Conservation (phyloP, 176 grass and related monocot species). For the Eremochloa ophiuroides region DNA sequence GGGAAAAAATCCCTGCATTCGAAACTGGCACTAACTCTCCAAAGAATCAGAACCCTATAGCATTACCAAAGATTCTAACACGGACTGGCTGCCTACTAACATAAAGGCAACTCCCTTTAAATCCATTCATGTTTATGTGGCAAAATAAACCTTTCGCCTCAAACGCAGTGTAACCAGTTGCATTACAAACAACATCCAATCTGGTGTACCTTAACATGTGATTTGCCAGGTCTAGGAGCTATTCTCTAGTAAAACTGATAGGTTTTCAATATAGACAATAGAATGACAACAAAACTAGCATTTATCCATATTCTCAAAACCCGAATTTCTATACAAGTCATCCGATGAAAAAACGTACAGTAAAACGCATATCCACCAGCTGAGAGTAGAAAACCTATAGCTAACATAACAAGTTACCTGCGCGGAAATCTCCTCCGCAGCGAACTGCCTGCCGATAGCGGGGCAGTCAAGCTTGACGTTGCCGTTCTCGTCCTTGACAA, state of each 20-base stretch:
- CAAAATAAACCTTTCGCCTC: neutral
- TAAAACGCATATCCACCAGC: neutral
- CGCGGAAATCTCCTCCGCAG: slow-evolving; percentile 91
- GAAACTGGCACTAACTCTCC: neutral
- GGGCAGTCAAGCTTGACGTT: slow-evolving; percentile 99
- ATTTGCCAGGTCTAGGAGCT: neutral
- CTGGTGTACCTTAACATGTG: neutral
- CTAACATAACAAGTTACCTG: slow-evolving; percentile 43
- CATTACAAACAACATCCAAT: neutral
- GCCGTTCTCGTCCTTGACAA: slow-evolving; percentile 83
- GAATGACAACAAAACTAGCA: neutral
- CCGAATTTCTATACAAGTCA: neutral
- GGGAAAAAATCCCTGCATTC: neutral
- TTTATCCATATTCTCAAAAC: neutral
- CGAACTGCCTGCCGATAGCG: slow-evolving; percentile 98
- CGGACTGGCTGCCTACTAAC: neutral
- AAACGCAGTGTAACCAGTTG: neutral
- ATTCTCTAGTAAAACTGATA: neutral
- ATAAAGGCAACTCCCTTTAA: neutral
- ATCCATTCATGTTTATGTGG: neutral
- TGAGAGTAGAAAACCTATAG: neutral
- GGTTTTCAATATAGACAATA: neutral
- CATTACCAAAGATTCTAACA: neutral
- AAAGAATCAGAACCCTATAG: neutral
- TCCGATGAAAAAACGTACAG: neutral